These are phyloP conservation scores for Penicillium italicum DNA, from an alignment of 2,329 filamentous ascomycete genomes.

Conservation along the genomic window DNA sequence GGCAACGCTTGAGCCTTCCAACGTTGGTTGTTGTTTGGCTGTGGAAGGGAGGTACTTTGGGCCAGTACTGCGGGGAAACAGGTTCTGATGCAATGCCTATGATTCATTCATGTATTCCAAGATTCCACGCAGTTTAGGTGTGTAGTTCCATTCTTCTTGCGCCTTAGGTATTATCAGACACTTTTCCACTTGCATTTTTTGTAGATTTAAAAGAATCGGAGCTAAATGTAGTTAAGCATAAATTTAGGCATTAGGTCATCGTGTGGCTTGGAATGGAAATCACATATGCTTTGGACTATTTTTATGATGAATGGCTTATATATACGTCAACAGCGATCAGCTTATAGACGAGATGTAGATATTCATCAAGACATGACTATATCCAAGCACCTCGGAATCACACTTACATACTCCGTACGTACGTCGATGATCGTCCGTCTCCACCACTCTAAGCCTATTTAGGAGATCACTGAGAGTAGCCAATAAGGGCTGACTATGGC, in stretches of 20 bases:
- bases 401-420: too few relatives aligned
- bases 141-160: too few relatives aligned
- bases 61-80: constrained; percentile 5
- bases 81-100: not conserved
- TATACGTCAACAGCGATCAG: not conserved
- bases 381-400: not conserved
- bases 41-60: not conserved
- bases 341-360: too few relatives aligned
- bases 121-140: not conserved
- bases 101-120: not conserved
- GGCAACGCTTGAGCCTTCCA: not conserved
- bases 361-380: too few relatives aligned
- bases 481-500: not conserved
- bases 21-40: not conserved
- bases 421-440: not conserved
- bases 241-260: not conserved
- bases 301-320: too few relatives aligned
- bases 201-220: too few relatives aligned
- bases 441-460: not conserved
- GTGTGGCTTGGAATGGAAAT: not conserved
- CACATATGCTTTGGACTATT: not conserved
- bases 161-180: too few relatives aligned
- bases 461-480: not conserved
- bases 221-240: constrained; percentile 1
- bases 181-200: too few relatives aligned